These are phyloP conservation scores for Melanogaster broomeanus DNA, from an alignment of 768 basidiomycete genomes.

Conservation along the genomic window DNA sequence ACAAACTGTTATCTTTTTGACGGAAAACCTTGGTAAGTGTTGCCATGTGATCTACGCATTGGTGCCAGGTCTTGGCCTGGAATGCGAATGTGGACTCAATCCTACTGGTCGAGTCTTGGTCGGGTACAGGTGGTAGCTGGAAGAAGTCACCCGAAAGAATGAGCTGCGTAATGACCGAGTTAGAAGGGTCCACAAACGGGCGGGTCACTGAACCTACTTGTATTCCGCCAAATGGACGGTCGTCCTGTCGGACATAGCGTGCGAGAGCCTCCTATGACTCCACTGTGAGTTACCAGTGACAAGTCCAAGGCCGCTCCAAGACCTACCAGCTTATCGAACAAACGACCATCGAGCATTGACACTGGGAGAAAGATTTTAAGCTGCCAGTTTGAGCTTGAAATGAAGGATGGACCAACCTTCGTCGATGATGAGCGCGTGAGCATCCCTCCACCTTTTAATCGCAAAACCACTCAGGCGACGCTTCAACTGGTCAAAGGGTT, in stretches of 20 bases:
- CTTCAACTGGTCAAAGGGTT: conserved; percentile 43
- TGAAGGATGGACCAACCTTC: conserved; percentile 51
- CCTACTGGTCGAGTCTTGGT: conserved; percentile 47
- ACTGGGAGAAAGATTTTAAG: conserved; percentile 38
- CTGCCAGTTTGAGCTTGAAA: neutral
- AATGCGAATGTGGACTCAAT: conserved; percentile 64
- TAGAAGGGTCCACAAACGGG: neutral
- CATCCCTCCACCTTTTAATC: conserved; percentile 50
- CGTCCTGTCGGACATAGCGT: conserved; percentile 40
- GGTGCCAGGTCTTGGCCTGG: conserved; percentile 60
- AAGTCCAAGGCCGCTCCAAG: conserved; percentile 36
- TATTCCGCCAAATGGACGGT: conserved; percentile 65
- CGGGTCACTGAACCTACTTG: conserved; percentile 41
- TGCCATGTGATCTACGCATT: conserved; percentile 48
- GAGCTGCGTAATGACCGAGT: conserved; percentile 43
- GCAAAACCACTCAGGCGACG: conserved; percentile 30
- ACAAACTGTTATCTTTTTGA: conserved; percentile 59
- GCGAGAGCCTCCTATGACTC: conserved; percentile 39
- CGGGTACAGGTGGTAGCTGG: conserved; percentile 73
- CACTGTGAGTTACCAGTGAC: neutral
- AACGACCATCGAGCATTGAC: conserved; percentile 71
- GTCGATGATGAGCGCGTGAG: conserved; percentile 65
- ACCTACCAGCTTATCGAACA: conserved; percentile 71
- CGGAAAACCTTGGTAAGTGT: conserved; percentile 68
- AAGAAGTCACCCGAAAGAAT: conserved; percentile 80